Evolutionary conservation across 495 filamentous ascomycete genomes (phyloP), one percentile per base, ranked within the genome.

Genomic region (Baudoinia panamericana): DNA sequence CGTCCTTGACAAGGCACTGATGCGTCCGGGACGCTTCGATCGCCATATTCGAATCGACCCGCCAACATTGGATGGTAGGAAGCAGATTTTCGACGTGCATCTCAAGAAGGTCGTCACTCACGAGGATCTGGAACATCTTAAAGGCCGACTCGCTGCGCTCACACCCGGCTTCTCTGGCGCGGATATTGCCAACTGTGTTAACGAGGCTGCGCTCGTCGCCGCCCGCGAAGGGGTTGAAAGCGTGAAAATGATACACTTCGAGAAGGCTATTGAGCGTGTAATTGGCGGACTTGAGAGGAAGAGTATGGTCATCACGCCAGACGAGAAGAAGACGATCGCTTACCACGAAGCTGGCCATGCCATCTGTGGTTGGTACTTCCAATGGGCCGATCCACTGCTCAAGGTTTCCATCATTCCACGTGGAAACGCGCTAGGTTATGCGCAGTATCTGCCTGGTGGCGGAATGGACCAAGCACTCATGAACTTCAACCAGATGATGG

Each of bases 361-460:
- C 46, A 86, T 97, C 58, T 97, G 92, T 63, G 90, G 90, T 44
- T 97, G 90, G 90, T 97, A 79, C 68, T 83, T 97, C 70, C 76
- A 80, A 64, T 90, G 83, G 61, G 90, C 90, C 15, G 92, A 96
- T 52, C 90, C 90, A 12, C 74, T 97, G 7, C 82, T 97, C 40
- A 97, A 97, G 68, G 90, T 97, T 36, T 92, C 84, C 40, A 97
- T 97, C 62, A 96, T 97, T 54, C 90, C 90, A 11, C 85, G 90
- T 57, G 88, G 87, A 45, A 90, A 85, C 35, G 84, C 85, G 16
- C 68, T 97, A 18, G 90, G 90, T 15, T 97, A 97, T 56, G 90
- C 90, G 6, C 90, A 97, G 60, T 94, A 94, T 58, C 71, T 97
- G n/a, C 90, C 90, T 2, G 63, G 76, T 2, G 74, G 78, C 22